Conservation (phyloP, 108 stramenopile species). For the Fragilariopsis cylindrus region DNA sequence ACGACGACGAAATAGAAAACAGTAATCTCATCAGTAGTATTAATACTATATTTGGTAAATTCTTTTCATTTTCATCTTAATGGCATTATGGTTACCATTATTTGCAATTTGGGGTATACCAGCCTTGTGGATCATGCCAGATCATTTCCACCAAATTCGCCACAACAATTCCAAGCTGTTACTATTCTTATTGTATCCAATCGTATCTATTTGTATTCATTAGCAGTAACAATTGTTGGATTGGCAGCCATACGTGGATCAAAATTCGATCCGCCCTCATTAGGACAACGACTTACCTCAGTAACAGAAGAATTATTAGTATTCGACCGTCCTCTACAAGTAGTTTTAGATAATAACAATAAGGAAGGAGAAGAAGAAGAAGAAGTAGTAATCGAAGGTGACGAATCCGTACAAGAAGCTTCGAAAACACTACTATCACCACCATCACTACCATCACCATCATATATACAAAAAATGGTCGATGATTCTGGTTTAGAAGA, state of each 20-base stretch:
- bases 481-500: slow-evolving; percentile 22
- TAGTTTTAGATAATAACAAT: not conserved
- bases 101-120: slow-evolving; percentile 13
- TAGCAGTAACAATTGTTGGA: slow-evolving; percentile 30
- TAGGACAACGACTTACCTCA: slow-evolving; percentile 31
- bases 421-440: not conserved
- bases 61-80: not conserved
- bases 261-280: not conserved
- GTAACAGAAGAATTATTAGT: slow-evolving; percentile 35
- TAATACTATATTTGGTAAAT: no score
- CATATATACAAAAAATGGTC: slow-evolving; percentile 9
- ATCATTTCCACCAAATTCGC: slow-evolving; percentile 34
- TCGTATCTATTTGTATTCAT: slow-evolving; percentile 32
- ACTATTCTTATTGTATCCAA: slow-evolving; percentile 30
- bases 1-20: no score
- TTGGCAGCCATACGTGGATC: slow-evolving; percentile 25
- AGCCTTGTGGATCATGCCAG: slow-evolving; percentile 22
- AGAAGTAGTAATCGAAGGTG: not conserved
- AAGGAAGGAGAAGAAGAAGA: not conserved
- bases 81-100: slow-evolving; percentile 13
- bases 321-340: slow-evolving; percentile 13
- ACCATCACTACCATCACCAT: not conserved
- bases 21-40: no score
- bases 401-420: not conserved
- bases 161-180: slow-evolving; percentile 32